phyloP scores from a whole-genome alignment of 169 alveolate genomes.

The Theileria sp. region DNA sequence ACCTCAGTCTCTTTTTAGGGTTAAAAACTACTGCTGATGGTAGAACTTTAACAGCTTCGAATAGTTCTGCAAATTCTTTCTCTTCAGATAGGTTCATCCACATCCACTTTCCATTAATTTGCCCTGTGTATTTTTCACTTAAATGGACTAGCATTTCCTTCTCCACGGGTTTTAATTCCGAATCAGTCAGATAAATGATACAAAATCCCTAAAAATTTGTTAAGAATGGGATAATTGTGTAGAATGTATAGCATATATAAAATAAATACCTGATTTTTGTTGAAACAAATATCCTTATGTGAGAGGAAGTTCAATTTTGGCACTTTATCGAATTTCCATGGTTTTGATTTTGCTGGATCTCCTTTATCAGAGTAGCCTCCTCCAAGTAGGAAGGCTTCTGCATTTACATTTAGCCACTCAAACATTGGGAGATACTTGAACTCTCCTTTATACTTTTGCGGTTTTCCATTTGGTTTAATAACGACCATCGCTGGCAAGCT shows the following conservation, averaged over 20 bases:
- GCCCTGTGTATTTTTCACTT: slow-evolving; percentile 78
- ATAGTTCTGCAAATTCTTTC: slow-evolving; percentile 71
- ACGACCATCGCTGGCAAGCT: slow-evolving; percentile 84
- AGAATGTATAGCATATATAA: background rate
- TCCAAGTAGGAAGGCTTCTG: slow-evolving; percentile 94
- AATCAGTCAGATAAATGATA: slow-evolving; percentile 78
- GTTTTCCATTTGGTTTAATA: slow-evolving; percentile 78
- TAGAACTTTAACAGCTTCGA: slow-evolving; percentile 48
- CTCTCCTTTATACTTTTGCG: slow-evolving; percentile 86
- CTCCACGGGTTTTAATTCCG: slow-evolving; percentile 71
- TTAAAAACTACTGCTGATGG: slow-evolving; percentile 84
- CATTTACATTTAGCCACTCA: slow-evolving; percentile 92
- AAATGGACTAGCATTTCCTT: slow-evolving; percentile 78
- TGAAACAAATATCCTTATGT: slow-evolving; percentile 84
- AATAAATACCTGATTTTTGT: slow-evolving; percentile 59
- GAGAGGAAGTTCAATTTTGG: slow-evolving; percentile 82
- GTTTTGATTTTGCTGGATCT: slow-evolving; percentile 79
- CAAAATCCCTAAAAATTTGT: slow-evolving; percentile 67
- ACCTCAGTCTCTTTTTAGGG: slow-evolving; percentile 79
- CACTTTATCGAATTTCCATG: slow-evolving; percentile 81
- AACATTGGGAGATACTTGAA: slow-evolving; percentile 82
- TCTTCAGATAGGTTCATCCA: slow-evolving; percentile 83
- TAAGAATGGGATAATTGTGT: background rate
- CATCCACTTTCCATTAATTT: slow-evolving; percentile 83
- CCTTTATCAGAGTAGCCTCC: slow-evolving; percentile 85